Evolutionary conservation across 306 rosid species (phyloP).

Genomic region (Rubus idaeus): DNA sequence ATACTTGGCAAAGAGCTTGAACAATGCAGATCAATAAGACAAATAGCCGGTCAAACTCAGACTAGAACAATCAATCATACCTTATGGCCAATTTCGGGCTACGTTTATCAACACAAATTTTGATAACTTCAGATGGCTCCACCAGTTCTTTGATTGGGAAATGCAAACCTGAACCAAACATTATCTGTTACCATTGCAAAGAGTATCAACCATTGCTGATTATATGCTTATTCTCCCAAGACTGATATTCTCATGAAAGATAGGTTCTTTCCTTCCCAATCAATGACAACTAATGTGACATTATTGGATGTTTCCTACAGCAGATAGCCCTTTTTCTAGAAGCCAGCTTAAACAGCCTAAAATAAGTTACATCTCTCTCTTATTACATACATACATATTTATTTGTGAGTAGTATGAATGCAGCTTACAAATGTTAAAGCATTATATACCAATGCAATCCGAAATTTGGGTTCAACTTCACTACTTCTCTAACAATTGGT

Average conservation of each 20-base stretch:
- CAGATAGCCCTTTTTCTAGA: background rate
- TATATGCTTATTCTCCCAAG: background rate
- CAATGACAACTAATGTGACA: background rate
- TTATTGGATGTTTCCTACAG: background rate
- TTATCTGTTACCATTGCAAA: conserved; percentile 32
- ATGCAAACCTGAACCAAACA: conserved; percentile 66
- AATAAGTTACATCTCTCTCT: background rate
- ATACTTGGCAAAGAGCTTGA: background rate
- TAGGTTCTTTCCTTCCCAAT: background rate
- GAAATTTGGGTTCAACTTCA: background rate
- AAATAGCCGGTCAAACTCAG: background rate
- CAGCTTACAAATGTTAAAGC: background rate
- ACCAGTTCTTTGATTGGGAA: conserved; percentile 59
- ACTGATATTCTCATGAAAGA: background rate
- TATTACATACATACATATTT: background rate
- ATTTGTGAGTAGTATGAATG: background rate
- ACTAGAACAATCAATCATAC: conserved; percentile 46
- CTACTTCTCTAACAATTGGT: background rate
- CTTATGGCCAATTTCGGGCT: conserved; percentile 76
- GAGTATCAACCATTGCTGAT: conserved; percentile 6
- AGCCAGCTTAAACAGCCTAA: background rate
- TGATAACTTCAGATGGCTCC: conserved; percentile 67
- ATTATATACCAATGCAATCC: background rate
- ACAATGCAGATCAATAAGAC: conserved; percentile 12
- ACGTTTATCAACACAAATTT: conserved; percentile 53